Conservation (phyloP, 2,329 filamentous ascomycete species). For the Tricladium varicosporioides region DNA sequence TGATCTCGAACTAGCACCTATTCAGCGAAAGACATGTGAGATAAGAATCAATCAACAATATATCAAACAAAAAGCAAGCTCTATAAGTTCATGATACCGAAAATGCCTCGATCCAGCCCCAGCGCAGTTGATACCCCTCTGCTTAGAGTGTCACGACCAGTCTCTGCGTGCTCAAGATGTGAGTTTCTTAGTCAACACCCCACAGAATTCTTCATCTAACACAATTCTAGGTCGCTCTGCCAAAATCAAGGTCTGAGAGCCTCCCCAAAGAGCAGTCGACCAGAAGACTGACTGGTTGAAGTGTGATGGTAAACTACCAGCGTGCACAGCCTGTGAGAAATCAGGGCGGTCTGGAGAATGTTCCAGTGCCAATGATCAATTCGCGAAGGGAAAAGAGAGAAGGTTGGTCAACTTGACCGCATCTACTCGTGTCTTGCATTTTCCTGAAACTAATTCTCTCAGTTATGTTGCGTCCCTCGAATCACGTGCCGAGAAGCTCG, state of each 20-base stretch:
- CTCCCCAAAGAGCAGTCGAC: not conserved
- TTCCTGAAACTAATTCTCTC: conserved; percentile 19
- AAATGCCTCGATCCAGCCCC: conserved; percentile 22
- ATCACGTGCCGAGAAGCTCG: conserved; percentile 82
- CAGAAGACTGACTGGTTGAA: conserved; percentile 34
- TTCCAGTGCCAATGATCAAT: conserved; percentile 92
- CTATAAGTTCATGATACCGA: not conserved
- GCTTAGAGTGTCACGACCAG: conserved; percentile 72
- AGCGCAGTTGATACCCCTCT: conserved; percentile 46
- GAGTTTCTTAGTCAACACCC: conserved; percentile 27
- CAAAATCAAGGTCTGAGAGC: conserved; percentile 73
- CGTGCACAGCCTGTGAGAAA: conserved; percentile 93
- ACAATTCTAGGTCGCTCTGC: conserved; percentile 64
- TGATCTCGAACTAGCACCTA: no score
- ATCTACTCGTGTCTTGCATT: not conserved
- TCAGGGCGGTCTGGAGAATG: conserved; percentile 84
- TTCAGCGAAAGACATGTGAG: no score
- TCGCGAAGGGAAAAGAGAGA: conserved; percentile 89
- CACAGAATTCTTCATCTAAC: conserved; percentile 4
- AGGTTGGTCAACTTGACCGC: conserved; percentile 52
- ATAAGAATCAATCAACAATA: no score
- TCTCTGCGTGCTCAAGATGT: conserved; percentile 78
- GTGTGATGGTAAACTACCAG: conserved; percentile 94
- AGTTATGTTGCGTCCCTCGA: conserved; percentile 96
- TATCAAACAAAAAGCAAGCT: no score